Evolutionary conservation across 2,329 filamentous ascomycete genomes (phyloP), one percentile per base, ranked within the genome.

Genomic region (Paracorniculantispora psalliotae): DNA sequence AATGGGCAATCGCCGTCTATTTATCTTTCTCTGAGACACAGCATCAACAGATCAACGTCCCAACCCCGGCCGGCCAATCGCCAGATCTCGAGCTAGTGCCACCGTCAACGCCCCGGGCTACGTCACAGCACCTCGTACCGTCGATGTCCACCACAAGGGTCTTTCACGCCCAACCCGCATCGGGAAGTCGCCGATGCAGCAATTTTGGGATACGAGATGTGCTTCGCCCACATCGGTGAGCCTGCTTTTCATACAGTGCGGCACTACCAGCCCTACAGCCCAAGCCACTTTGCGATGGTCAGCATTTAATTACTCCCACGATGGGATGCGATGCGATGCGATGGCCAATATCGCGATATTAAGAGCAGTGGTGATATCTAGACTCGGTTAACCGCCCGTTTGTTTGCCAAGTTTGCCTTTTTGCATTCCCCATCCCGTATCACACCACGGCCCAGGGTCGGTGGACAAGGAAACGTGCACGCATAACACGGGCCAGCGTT

Each of bases 131-230:
- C 33, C 28, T 48, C 53, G 43, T 48, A 47, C 43, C 12, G 21
- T n/a, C 28, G n/a, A 28, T 33, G 23, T 5, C 50, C 13, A 23
- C 13, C 39, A 26, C 39, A 55, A 17, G 52, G 51, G 39, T 35
- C 28, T 37, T 13, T 15, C 49, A 13, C 28, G 48, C 21, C 30
- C 15, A 51, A 37, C 17, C 23, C 10, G 5, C 5, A 13, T 33
- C 15, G 15, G 10, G 21, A 37, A 56, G 41, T 25, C 41, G 15
- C 39, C 52, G 13, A 33, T 17, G 41, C 4, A 33, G n/a, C 25
- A 35, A 37, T 35, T 47, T 33, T 39, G 37, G 33, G 30, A 56
- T 56, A 48, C 53, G 53, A 56, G 23, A 48, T 55, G 13, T 15
- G 35, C 19, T 21, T 15, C n/a, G 49, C 23, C 37, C 26, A n/a